Base-by-base conservation (phyloP, 2,329 filamentous ascomycete species). In the Lasiodiplodia citricola region DNA sequence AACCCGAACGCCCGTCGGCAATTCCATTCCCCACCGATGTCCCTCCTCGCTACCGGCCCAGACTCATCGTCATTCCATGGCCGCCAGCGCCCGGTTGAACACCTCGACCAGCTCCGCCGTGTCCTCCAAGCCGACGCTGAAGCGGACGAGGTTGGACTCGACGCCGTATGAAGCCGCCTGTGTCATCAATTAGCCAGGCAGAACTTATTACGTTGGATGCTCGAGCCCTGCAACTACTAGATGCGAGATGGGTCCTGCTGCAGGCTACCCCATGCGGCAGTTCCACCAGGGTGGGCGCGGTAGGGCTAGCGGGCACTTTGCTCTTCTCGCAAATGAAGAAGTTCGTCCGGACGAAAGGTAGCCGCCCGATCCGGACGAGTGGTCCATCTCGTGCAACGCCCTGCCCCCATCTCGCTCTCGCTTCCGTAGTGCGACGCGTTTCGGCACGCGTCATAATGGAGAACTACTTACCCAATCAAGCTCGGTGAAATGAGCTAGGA, bases 71-170 rank as follows among this genome's bases (percentile, higher is more conserved):
- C 23, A 68, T 56, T 25, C 58, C 67, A 86, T 83, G 44, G 88
- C 90, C 67, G 87, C 83, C 70, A 98, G 82, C n/a, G 95, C 95
- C 62, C 78, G 83, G 69, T 85, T 80, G 75, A 98, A 92, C 21
- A 86, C 87, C 16, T 79, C 80, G 38, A 87, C 85, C 73, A 98
- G 80, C 69, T 90, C 87, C 28, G 85, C 82, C 1, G 89, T 87
- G 70, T 96, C 92, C 78, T 99, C 96, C 64, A 99, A 80, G 0
- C 96, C 96, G 66, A 98, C 92, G 75, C 94, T 97, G 72, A 98
- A 88, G 52, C 96, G 87, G 58, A 98, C 86, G 68, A 99, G 80
- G 77, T 93, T 88, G 1, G 88, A 88, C 67, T 96, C 91, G 3
- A 97, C 92, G 0, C 94, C 93, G 78, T 91, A 95, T 70, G 90